Evolutionary conservation across 805 yeast species (phyloP), one percentile per base, ranked within the genome.

Genomic region (Metschnikowia koreensis): DNA sequence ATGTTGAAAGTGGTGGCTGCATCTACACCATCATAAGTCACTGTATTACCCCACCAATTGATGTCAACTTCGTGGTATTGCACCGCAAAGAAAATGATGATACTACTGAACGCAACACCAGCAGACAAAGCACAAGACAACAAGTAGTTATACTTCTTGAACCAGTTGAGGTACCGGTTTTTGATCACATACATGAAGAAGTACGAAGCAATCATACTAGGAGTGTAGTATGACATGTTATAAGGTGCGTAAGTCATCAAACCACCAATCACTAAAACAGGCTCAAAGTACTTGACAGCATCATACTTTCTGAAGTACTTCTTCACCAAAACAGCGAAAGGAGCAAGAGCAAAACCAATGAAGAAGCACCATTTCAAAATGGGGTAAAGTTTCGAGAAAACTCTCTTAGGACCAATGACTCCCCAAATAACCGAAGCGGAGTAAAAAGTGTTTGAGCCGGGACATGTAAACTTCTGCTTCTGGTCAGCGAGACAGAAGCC

Each of bases 1-100:
- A 11, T 13, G n/a, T 28, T 26, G 13, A 42, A 38, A 7, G 39
- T 46, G 10, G 33, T 44, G 33, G 39, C 39, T 38, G 68, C 71
- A 45, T 76, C 80, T 39, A 66, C 44, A 46, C 80, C 80, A 0
- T 39, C 53, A 44, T 55, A 60, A 0, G 61, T 39, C 39, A 79
- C 82, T 39, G 61, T 65, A 48, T 76, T 79, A 15, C 90, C 91
- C 91, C 91, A 86, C 92, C 92, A 86, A 5, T 50, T 45, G 17
- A 59, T 46, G 70, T 66, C 60, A 61, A 55, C 34, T 37, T 28
- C 28, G 62, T 55, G 53, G 46, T 54, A 63, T 41, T 56, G 60
- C 46, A 58, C 60, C 36, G 67, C 60, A 54, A 72, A 70, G 61
- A 71, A 73, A 47, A 73, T 70, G 44, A 73, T 64, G 56, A 73